These are phyloP conservation scores for Amoebophrya sp. DNA, from an alignment of 169 alveolate genomes.

Conservation along the genomic window DNA sequence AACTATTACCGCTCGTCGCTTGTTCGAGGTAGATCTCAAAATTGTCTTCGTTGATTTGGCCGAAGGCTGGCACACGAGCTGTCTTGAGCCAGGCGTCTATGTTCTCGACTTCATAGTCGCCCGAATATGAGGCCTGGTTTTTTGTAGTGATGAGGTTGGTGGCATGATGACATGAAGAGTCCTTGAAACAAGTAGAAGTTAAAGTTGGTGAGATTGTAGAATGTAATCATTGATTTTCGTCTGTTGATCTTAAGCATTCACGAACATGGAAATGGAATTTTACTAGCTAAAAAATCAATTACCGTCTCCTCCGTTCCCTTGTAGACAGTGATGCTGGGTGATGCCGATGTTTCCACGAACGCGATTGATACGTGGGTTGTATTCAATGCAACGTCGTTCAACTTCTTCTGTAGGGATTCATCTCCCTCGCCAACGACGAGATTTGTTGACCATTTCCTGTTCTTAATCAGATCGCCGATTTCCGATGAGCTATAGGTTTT, in stretches of 20 bases:
- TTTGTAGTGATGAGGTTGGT: background rate
- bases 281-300: background rate
- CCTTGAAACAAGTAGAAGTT: background rate
- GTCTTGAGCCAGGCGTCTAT: background rate
- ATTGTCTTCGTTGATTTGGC: slow-evolving; percentile 16
- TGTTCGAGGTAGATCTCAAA: background rate
- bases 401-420: background rate
- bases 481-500: background rate
- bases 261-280: background rate
- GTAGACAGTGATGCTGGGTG: background rate
- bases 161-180: background rate
- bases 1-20: background rate
- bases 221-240: background rate
- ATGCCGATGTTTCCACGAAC: background rate
- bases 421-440: background rate
- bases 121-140: background rate
- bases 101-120: background rate
- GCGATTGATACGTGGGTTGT: background rate
- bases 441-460: background rate
- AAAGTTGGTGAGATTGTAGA: background rate
- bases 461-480: background rate
- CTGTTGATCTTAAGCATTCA: background rate
- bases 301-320: background rate
- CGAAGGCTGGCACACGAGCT: background rate
- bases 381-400: background rate